phyloP scores from a whole-genome alignment of 495 filamentous ascomycete species.

The Penicillium malachiteum region DNA sequence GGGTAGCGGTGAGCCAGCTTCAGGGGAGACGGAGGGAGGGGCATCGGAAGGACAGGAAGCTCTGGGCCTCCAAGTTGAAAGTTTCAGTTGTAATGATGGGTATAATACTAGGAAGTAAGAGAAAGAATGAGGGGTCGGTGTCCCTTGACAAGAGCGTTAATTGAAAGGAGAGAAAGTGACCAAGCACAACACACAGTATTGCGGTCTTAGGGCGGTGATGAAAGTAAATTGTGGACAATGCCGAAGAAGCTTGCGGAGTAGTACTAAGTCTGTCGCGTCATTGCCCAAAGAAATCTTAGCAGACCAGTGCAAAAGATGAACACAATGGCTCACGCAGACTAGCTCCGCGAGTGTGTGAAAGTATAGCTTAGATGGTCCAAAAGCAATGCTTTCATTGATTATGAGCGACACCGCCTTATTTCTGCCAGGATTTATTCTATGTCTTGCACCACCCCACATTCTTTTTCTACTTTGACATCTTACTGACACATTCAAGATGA shows the following conservation, averaged over 20 bases:
- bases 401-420: background rate
- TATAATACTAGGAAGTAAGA: background rate
- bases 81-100: background rate
- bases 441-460: slow-evolving; percentile 9
- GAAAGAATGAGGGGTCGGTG: background rate
- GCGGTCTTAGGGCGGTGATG: slow-evolving; percentile 3
- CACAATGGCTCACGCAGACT: background rate
- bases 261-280: slow-evolving; percentile 1
- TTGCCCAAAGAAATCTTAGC: background rate
- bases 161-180: background rate
- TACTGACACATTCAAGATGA: slow-evolving; percentile 47
- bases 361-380: background rate
- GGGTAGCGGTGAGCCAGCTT: slow-evolving; percentile 62
- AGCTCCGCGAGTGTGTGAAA: background rate
- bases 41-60: slow-evolving; percentile 15
- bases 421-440: background rate
- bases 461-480: background rate
- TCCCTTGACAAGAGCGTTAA: too few relatives aligned
- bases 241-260: slow-evolving; percentile 1
- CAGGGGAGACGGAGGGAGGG: slow-evolving; percentile 58
- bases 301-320: background rate
- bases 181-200: slow-evolving; percentile 12
- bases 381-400: background rate
- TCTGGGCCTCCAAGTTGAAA: slow-evolving; percentile 3
- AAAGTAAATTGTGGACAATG: background rate